phyloP scores from a whole-genome alignment of 495 filamentous ascomycete species.

The Tuber melanosporum region DNA sequence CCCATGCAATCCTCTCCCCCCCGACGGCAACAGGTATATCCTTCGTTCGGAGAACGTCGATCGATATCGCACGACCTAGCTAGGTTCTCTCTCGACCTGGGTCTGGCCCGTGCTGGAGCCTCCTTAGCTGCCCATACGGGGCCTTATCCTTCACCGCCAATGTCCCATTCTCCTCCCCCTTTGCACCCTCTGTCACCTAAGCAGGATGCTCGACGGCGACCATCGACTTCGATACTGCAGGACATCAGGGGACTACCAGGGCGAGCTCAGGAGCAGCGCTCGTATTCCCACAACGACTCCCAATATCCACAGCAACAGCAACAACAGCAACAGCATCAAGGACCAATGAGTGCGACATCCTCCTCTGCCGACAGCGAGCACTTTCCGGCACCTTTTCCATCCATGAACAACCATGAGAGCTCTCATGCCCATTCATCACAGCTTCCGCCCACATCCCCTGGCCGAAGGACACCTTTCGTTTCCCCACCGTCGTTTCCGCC shows the following conservation, averaged over 20 bases:
- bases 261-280: slow-evolving; percentile 45
- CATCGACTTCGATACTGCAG: slow-evolving; percentile 52
- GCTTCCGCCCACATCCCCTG: slow-evolving; percentile 35
- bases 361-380: slow-evolving; percentile 23
- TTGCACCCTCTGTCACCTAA: slow-evolving; percentile 57
- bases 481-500: slow-evolving; percentile 41
- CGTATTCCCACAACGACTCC: slow-evolving; percentile 23
- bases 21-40: slow-evolving; percentile 37
- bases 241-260: slow-evolving; percentile 48
- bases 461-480: slow-evolving; percentile 41
- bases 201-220: slow-evolving; percentile 52
- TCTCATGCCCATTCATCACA: slow-evolving; percentile 40
- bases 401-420: slow-evolving; percentile 29
- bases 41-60: slow-evolving; percentile 57
- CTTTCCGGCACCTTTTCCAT: slow-evolving; percentile 41
- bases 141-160: slow-evolving; percentile 73
- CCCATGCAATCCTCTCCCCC: slow-evolving; percentile 42
- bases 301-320: slow-evolving; percentile 28
- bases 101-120: slow-evolving; percentile 61
- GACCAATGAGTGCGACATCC: slow-evolving; percentile 22
- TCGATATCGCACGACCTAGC: slow-evolving; percentile 56
- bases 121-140: slow-evolving; percentile 57
- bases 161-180: slow-evolving; percentile 71
- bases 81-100: slow-evolving; percentile 62
- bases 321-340: slow-evolving; percentile 36